Percentiles rank a stretch among this genome's conserved stretches.
Evolutionary conservation across 805 yeast species (phyloP).

Genomic region (Starmerella etchellsii): DNA sequence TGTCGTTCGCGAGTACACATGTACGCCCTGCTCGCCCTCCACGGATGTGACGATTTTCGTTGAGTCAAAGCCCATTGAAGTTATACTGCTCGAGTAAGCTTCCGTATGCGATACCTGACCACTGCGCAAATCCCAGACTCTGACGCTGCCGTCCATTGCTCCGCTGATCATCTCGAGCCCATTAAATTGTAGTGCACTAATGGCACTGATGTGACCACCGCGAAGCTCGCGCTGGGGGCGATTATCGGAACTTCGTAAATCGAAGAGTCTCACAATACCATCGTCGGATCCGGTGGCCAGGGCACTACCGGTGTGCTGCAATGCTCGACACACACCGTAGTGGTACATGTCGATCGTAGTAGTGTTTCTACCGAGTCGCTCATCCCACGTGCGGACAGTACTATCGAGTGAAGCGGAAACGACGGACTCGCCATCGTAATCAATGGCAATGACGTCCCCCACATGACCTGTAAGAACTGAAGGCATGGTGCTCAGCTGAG

Average conservation of each 20-base stretch:
- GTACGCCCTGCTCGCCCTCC: slow-evolving; percentile 34
- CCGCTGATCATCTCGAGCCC: slow-evolving; percentile 53
- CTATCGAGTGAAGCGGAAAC: slow-evolving; percentile 61
- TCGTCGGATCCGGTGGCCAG: slow-evolving; percentile 68
- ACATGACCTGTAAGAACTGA: slow-evolving; percentile 48
- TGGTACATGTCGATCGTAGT: slow-evolving; percentile 54
- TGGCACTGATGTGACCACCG: slow-evolving; percentile 59
- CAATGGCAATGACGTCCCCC: slow-evolving; percentile 51
- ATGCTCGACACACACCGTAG: slow-evolving; percentile 37
- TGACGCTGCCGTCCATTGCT: slow-evolving; percentile 45
- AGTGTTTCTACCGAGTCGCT: slow-evolving; percentile 48
- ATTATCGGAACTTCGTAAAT: slow-evolving; percentile 50
- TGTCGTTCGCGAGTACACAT: slow-evolving; percentile 45
- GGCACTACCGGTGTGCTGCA: slow-evolving; percentile 65
- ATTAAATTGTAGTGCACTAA: slow-evolving; percentile 57
- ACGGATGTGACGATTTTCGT: slow-evolving; percentile 44
- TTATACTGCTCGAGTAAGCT: slow-evolving; percentile 45
- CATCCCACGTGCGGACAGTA: slow-evolving; percentile 67
- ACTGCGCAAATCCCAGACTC: slow-evolving; percentile 63
- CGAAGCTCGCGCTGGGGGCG: slow-evolving; percentile 27
- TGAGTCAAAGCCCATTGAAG: slow-evolving; percentile 46
- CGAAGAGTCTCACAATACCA: slow-evolving; percentile 67
- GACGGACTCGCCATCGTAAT: slow-evolving; percentile 37
- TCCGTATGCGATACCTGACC: slow-evolving; percentile 51
- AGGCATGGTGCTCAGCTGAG: slow-evolving; percentile 28